Base-by-base conservation (phyloP, 108 stramenopile species). In the Ochromonas danica region DNA sequence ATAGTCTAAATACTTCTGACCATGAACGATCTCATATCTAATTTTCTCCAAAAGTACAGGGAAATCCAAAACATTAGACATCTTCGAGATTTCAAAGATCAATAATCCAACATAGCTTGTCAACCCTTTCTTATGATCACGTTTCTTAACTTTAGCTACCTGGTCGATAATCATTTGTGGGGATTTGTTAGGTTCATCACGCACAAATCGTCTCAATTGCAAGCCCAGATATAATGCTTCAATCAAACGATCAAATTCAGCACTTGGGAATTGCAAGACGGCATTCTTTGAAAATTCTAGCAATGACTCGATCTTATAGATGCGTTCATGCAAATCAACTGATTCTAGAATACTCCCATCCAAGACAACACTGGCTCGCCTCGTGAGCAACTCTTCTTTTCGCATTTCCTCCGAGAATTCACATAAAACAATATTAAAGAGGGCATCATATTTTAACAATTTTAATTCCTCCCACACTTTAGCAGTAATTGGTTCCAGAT, bases 231-330 rank as follows among this genome's bases (percentile, higher is more conserved):
- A 14, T 36, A 30, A 10, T 6, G 72, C 72, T 36, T 75, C 72
- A 6, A 75, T 33, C 14, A 75, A 33, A 31, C 72, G 72, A 41
- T 75, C 72, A 36, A 75, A 75, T 6, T 75, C 72, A 33, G 72
- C 51, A 33, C 45, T 41, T 41, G 72, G 31, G 72, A 57, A 75
- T 6, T 3, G 10, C 36, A 35, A 22, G 3, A 33, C 14, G 31
- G 72, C 72, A 27, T 17, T 41, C 3, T 14, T 36, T 6, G 63
- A 6, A 10, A 31, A 33, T 28, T 67, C 30, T 25, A 67, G 25
- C 31, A 67, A 10, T 28, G 3, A 3, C 17, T 10, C 51, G 51
- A 57, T 57, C 17, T 22, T 10, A 10, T 57, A 10, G 51, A 10
- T 22, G 45, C 22, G 45, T 22, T 51, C 45, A 51, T 51, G 45